Conservation (phyloP, 306 rosid genomes). For the Oxytropis ochrocephala region DNA sequence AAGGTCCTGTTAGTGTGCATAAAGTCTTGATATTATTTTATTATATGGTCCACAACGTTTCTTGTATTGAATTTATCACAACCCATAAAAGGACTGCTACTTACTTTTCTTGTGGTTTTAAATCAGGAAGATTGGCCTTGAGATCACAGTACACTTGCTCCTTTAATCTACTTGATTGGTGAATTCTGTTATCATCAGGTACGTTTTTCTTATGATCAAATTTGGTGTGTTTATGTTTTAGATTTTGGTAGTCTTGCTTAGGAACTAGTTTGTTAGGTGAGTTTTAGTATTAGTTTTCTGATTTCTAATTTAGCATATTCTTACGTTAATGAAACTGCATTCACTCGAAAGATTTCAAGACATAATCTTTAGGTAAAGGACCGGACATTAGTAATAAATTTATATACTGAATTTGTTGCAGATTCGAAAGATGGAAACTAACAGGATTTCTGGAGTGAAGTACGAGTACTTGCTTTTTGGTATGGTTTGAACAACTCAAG, state of each 20-base stretch:
- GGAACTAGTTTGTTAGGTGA: conserved; percentile 1
- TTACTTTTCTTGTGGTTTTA: neutral
- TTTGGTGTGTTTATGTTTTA: neutral
- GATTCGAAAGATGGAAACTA: conserved; percentile 44
- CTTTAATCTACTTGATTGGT: neutral
- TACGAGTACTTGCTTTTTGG: conserved; percentile 79
- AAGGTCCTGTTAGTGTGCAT: conserved; percentile 1
- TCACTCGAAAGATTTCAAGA: neutral
- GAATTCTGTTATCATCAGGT: conserved; percentile 9
- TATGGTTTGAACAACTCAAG: conserved; percentile 32
- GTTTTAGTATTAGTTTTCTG: neutral
- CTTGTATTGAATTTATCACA: conserved; percentile 18
- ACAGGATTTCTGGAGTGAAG: conserved; percentile 32
- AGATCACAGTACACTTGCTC: neutral
- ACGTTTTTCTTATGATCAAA: neutral
- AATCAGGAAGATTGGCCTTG: neutral
- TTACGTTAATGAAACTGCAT: neutral
- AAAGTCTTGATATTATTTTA: neutral
- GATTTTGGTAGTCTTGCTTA: neutral
- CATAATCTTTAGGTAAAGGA: neutral
- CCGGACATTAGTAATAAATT: neutral
- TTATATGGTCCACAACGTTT: conserved; percentile 17
- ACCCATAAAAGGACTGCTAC: neutral
- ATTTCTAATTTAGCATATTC: neutral
- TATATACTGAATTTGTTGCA: conserved; percentile 22